Base-by-base conservation (phyloP, 192 early-diverging fungal genomes). In the Paraglomus brasilianum region DNA sequence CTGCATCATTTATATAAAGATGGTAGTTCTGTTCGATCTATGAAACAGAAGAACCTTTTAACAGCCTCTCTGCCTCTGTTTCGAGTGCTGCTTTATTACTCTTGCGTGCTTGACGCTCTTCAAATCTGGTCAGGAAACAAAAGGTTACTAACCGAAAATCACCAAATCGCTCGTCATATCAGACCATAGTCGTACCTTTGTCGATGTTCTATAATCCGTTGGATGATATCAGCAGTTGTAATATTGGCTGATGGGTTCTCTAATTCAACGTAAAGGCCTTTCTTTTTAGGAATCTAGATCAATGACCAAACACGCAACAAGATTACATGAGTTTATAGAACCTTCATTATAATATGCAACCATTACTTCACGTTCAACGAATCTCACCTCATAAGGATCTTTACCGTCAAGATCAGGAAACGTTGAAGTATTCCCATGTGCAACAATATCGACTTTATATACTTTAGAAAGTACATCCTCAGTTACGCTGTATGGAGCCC, bases 401-500 rank as follows among this genome's bases (percentile, higher is more conserved):
- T 74, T 78, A 51, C 91, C 91, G 70, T 93, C 86, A 39, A 88
- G 73, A 60, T 93, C 92, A 15, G 78, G 71, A 47, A 86, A 83
- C 19, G 81, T 81, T 40, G 83, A 79, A 51, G 83, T 90, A 62
- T 84, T 88, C 57, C 89, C 89, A 59, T 93, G 89, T 22, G 84
- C 88, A 14, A 98, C 94, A 2, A 92, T 71, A 46, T 88, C 78
- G 36, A 98, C 92, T 21, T 90, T 89, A 82, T 91, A 93, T 40
- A 93, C 91, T 61, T 93, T 89, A 51, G 84, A 84, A 53, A 96
- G 78, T 19, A 98, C 90, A 51, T 93, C 89, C 70, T 94, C 85
- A 38, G 88, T 90, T 1, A 95, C 88, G 75, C 89, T 92, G 74
- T 87, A 92, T 15, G 96, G 96, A 22, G 93, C 93, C 22, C 93